These are phyloP conservation scores for Rubroboletus satanas DNA, from an alignment of 768 basidiomycete genomes.

Conservation along the genomic window DNA sequence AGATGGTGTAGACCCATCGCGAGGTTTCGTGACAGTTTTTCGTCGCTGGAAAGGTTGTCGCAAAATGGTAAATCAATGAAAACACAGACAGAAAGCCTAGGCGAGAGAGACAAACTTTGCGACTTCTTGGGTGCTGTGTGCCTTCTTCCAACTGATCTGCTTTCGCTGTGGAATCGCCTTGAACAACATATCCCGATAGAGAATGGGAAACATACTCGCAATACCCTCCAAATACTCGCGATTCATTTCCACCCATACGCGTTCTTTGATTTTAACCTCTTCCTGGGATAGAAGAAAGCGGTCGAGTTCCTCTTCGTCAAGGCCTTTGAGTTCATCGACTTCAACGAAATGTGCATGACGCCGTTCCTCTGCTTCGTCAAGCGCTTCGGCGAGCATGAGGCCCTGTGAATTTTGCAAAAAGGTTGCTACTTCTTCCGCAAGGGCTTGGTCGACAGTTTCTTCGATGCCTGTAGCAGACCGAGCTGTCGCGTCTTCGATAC, in stretches of 20 bases:
- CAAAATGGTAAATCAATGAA: constrained; percentile 4
- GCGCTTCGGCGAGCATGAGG: constrained; percentile 51
- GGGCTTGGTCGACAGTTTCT: constrained; percentile 54
- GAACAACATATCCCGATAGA: constrained; percentile 35
- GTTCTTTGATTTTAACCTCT: constrained; percentile 82
- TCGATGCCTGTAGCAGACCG: constrained; percentile 44
- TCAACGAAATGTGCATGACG: constrained; percentile 49
- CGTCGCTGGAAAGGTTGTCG: constrained; percentile 49
- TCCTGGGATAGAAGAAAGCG: constrained; percentile 71
- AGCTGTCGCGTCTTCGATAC: constrained; percentile 10
- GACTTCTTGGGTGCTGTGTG: constrained; percentile 48
- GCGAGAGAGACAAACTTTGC: constrained; percentile 69
- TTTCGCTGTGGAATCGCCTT: constrained; percentile 58
- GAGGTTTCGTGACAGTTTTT: constrained; percentile 60
- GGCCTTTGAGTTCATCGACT: constrained; percentile 60
- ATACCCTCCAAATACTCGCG: constrained; percentile 85
- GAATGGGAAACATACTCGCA: constrained; percentile 48
- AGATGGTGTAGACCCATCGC: constrained; percentile 63
- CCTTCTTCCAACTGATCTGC: constrained; percentile 49
- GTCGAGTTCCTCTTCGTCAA: constrained; percentile 92
- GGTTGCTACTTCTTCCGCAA: constrained; percentile 66
- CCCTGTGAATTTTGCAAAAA: constrained; percentile 64
- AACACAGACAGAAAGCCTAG: constrained; percentile 24
- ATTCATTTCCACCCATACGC: constrained; percentile 93
- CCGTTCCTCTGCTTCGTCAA: constrained; percentile 64